Base-by-base conservation (phyloP, 2,329 filamentous ascomycete genomes). In the Podosphaera aphanis region DNA sequence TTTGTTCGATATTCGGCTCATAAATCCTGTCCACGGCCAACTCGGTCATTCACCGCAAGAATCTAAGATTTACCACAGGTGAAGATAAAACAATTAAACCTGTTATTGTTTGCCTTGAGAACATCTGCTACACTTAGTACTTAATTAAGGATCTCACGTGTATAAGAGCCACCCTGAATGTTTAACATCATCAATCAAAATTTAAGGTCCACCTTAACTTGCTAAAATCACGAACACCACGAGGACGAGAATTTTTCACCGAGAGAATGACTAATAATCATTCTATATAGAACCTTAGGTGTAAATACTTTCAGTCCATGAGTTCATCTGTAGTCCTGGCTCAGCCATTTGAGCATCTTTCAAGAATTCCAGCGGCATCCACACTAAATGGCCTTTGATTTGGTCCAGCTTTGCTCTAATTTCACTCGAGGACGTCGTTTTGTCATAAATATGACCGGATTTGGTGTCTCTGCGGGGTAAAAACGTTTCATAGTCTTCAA, bases 291-390 rank as follows among this genome's bases (percentile, higher is more conserved):
- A 29, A 15, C 31, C 15, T 47, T 42, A 84, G 5, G 81, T 82
- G 59, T 83, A 90, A 49, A 92, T 74, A 70, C 82, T 84, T 67
- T 94, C 84, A 0, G 88, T 95, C 57, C 75, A 79, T 40, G 73
- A 64, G 60, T 95, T 95, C 36, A 95, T 75, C 62, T 85, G 78
- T 61, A 95, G 57, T 0, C 88, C 86, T 56, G 72, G 74, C 64
- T 94, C 86, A 0, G 86, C 86, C 85, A 95, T 92, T 55, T 83
- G 71, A 0, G 78, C 84, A 51, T 93, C 77, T 55, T 73, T 69
- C 57, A 95, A 62, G 59, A 93, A 95, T 40, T 85, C 74, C 56
- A 95, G 61, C n/a, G 85, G 85, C 77, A 93, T 88, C 83, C 83
- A 92, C 5, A 95, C 88, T 36, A 95, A 61, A 64, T 95, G 88